Evolutionary conservation across 1,139 yeast species (phyloP).

Genomic region (Debaryomyces singareniensis): DNA sequence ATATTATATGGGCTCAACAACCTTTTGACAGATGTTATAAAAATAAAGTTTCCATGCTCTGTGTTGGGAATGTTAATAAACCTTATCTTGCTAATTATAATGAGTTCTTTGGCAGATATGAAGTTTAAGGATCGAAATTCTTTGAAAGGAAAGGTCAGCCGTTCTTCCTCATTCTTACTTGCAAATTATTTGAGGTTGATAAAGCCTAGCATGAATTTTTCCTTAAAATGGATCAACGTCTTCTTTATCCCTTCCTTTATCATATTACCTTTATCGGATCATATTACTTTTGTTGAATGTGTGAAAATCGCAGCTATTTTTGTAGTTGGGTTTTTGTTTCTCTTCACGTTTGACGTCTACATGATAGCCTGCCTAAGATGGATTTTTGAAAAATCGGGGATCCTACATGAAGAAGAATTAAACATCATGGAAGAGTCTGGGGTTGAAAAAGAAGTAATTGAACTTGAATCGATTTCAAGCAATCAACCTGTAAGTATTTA

Average conservation of each 20-base stretch:
- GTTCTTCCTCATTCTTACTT: slow-evolving; percentile 24
- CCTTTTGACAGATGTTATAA: slow-evolving; percentile 40
- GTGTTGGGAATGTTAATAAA: slow-evolving; percentile 69
- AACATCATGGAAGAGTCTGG: slow-evolving; percentile 5
- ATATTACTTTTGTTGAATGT: slow-evolving; percentile 62
- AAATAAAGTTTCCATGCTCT: slow-evolving; percentile 64
- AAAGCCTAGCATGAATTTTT: slow-evolving; percentile 63
- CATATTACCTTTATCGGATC: slow-evolving; percentile 58
- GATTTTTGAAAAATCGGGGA: slow-evolving; percentile 15
- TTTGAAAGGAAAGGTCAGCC: slow-evolving; percentile 16
- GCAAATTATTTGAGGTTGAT: slow-evolving; percentile 40
- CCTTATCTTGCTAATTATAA: slow-evolving; percentile 40
- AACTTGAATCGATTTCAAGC: slow-evolving; percentile 2
- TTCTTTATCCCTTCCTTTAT: slow-evolving; percentile 76
- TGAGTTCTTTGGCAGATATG: slow-evolving; percentile 16
- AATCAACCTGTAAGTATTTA: slow-evolving; percentile 7
- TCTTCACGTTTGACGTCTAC: slow-evolving; percentile 41
- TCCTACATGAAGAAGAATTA: slow-evolving; percentile 9
- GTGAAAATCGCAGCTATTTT: slow-evolving; percentile 71
- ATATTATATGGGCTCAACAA: slow-evolving; percentile 62
- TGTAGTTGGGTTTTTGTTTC: slow-evolving; percentile 52
- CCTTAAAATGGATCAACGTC: slow-evolving; percentile 71
- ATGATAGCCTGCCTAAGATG: slow-evolving; percentile 26
- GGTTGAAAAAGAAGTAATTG: slow-evolving; percentile 15
- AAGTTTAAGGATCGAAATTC: slow-evolving; percentile 3